phyloP scores from a whole-genome alignment of 1,139 yeast species.

The Nadsonia commutata region DNA sequence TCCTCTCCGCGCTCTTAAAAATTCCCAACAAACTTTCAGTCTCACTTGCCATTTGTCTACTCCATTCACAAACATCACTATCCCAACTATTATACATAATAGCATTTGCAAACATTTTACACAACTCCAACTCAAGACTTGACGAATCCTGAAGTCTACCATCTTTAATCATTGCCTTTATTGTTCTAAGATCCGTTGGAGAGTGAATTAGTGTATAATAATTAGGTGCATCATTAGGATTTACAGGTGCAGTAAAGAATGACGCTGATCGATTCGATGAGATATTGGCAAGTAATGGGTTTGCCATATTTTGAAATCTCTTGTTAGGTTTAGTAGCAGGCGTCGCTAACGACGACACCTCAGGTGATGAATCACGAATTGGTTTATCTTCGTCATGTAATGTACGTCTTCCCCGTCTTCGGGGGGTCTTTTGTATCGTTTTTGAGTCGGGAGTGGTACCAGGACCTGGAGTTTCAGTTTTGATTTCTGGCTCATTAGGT shows the following conservation, averaged over 20 bases:
- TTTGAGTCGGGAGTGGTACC: slow-evolving; percentile 5
- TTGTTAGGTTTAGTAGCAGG: slow-evolving; percentile 11
- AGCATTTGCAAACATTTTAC: slow-evolving; percentile 72
- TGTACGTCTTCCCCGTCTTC: slow-evolving; percentile 12
- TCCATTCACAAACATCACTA: slow-evolving; percentile 46
- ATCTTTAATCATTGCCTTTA: slow-evolving; percentile 43
- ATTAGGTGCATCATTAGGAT: slow-evolving; percentile 51
- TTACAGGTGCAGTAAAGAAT: slow-evolving; percentile 58
- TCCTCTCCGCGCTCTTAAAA: slow-evolving; percentile 21
- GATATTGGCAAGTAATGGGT: slow-evolving; percentile 46
- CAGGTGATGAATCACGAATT: slow-evolving; percentile 12
- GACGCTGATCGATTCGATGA: slow-evolving; percentile 63
- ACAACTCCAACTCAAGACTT: slow-evolving; percentile 52
- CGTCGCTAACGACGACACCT: slow-evolving; percentile 12
- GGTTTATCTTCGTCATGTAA: too few relatives aligned
- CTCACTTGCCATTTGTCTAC: slow-evolving; percentile 43
- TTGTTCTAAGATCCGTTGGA: slow-evolving; percentile 56
- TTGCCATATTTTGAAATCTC: slow-evolving; percentile 21
- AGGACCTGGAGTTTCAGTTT: slow-evolving; percentile 7
- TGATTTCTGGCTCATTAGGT: slow-evolving; percentile 6
- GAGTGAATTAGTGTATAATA: slow-evolving; percentile 45
- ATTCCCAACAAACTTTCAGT: slow-evolving; percentile 22
- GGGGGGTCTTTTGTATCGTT: slow-evolving; percentile 2
- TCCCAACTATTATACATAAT: slow-evolving; percentile 64
- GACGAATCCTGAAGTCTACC: slow-evolving; percentile 34